Conservation (phyloP, 1,139 yeast genomes). For the Kurtzmaniella quercitrusa region DNA sequence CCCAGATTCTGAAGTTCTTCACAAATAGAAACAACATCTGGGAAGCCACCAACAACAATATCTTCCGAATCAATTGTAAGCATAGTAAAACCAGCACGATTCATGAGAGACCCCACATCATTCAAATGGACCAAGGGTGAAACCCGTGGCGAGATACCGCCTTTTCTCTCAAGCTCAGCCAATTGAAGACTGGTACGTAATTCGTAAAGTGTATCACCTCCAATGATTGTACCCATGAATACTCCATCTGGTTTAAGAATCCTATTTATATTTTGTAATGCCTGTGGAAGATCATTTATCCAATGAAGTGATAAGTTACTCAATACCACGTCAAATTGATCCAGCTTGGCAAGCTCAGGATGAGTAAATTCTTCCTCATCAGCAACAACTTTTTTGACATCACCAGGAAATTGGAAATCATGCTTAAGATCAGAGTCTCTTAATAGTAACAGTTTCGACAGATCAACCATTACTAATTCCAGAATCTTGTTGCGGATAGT, state of each 20-base stretch:
- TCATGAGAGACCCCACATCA: constrained; percentile 71
- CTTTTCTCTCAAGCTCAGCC: constrained; percentile 76
- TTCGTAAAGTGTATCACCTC: constrained; percentile 82
- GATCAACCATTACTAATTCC: constrained; percentile 65
- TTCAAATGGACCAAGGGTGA: constrained; percentile 78
- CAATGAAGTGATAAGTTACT: constrained; percentile 78
- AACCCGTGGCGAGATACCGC: constrained; percentile 77
- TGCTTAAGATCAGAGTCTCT: constrained; percentile 38
- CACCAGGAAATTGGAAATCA: constrained; percentile 39
- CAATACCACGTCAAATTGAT: constrained; percentile 66
- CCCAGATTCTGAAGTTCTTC: constrained; percentile 81
- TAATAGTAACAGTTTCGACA: constrained; percentile 49
- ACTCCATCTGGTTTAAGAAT: constrained; percentile 77
- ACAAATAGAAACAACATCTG: constrained; percentile 63
- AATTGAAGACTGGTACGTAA: constrained; percentile 74
- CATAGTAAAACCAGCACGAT: constrained; percentile 73
- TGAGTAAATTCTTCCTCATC: constrained; percentile 65
- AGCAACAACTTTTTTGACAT: constrained; percentile 46
- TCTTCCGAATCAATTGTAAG: constrained; percentile 85
- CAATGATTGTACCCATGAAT: constrained; percentile 79
- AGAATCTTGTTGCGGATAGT: constrained; percentile 50
- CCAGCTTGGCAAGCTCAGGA: constrained; percentile 28
- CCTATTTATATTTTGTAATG: constrained; percentile 53
- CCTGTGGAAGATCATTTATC: constrained; percentile 77
- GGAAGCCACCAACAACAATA: constrained; percentile 73